Conservation (phyloP, 805 yeast genomes). For the Starmerella apis region DNA sequence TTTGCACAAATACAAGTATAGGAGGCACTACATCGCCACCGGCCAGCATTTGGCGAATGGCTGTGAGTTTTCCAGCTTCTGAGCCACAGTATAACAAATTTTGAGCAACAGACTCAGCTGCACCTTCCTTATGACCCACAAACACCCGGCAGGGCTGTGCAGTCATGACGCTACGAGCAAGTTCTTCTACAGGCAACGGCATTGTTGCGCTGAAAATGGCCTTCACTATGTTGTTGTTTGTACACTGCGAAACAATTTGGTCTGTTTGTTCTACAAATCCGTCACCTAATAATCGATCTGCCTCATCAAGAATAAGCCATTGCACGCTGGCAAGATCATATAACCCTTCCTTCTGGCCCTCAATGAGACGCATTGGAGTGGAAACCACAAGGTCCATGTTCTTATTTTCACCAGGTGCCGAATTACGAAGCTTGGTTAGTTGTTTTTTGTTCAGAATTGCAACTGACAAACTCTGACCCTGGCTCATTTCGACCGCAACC, state of each 20-base stretch:
- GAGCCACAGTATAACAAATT: conserved; percentile 75
- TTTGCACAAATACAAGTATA: conserved; percentile 80
- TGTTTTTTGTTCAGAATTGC: conserved; percentile 67
- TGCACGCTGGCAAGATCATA: conserved; percentile 57
- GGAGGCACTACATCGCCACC: conserved; percentile 84
- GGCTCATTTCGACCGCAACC: conserved; percentile 50
- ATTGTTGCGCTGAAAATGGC: conserved; percentile 92
- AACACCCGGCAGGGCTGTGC: conserved; percentile 70
- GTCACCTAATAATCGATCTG: conserved; percentile 84
- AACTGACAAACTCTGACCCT: conserved; percentile 46
- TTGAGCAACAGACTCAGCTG: conserved; percentile 73
- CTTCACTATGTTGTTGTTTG: conserved; percentile 41
- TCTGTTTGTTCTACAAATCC: conserved; percentile 86
- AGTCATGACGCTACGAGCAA: conserved; percentile 74
- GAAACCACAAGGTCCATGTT: conserved; percentile 73
- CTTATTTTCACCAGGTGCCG: conserved; percentile 44
- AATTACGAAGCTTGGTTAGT: conserved; percentile 47
- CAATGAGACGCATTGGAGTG: conserved; percentile 83
- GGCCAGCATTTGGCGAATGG: conserved; percentile 70
- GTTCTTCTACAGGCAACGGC: conserved; percentile 83
- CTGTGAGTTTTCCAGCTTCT: conserved; percentile 90
- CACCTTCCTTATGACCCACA: conserved; percentile 90
- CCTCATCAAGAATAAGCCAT: conserved; percentile 82
- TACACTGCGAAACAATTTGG: conserved; percentile 54
- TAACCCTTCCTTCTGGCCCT: conserved; percentile 52